Evolutionary conservation across 768 basidiomycete genomes (phyloP), one percentile per base, ranked within the genome.

Genomic region (Leccinum broughii): DNA sequence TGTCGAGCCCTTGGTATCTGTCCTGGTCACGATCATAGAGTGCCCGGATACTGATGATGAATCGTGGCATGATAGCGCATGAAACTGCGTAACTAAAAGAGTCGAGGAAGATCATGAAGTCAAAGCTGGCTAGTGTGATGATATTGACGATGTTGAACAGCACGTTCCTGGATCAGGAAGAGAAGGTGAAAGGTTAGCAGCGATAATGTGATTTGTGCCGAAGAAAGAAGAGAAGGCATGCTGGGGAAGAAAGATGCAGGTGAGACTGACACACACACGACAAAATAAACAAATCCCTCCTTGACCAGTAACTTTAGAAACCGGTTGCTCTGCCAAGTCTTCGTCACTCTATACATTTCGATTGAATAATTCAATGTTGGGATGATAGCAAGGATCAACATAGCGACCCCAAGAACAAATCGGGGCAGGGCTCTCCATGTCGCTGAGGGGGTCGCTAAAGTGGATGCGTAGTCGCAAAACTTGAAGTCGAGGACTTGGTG

Each of bases 41-140:
- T 20, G 34, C 52, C 52, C 52, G 52, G 20, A 53, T 53, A 22
- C 34, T 35, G 6, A 53, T 53, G 52, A 53, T 53, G 52, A 53
- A 53, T 20, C 52, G 52, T 8, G 52, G 52, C 32, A 53, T 34
- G 22, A 53, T 35, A 24, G 34, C 34, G 22, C 34, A 53, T 15
- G 34, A 13, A 37, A 53, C 17, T 13, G 34, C 15, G 35, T 20
- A 35, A 24, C n/a, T 35, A 9, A 53, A 35, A 22, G 22, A 17
- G 34, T 53, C 22, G 15, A 53, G 10, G 22, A 35, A 34, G 13
- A 24, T 28, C 32, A 35, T 14, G 9, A 35, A 8, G 10, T 52
- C n/a, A 11, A 13, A 6, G 6, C 34, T n/a, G 28, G n/a, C 11
- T 32, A 20, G 17, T 15, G 22, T 30, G n/a, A 52, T 10, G 1